phyloP scores from a whole-genome alignment of 192 early-diverging fungal species.

The Coemansia sp. region DNA sequence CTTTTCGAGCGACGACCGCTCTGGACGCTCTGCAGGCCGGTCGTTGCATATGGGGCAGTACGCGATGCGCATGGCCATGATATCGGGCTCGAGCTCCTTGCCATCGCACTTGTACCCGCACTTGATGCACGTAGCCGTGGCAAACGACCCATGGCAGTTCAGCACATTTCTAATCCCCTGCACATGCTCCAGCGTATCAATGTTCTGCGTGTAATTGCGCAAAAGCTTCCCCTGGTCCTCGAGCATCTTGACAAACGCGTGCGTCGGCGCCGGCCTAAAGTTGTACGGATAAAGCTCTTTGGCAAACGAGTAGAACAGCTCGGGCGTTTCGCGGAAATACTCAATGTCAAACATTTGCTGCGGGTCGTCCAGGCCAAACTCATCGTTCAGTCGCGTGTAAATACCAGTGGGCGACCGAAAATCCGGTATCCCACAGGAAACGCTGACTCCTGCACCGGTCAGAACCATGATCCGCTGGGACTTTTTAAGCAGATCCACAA shows the following conservation, averaged over 20 bases:
- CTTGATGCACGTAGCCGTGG: constrained; percentile 82
- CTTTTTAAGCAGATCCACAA: constrained; percentile 56
- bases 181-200: constrained; percentile 89
- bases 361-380: constrained; percentile 88
- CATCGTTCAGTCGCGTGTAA: constrained; percentile 77
- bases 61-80: constrained; percentile 71
- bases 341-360: constrained; percentile 95
- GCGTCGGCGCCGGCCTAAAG: constrained; percentile 80
- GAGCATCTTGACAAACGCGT: constrained; percentile 84
- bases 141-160: constrained; percentile 97
- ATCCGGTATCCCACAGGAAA: constrained; percentile 95
- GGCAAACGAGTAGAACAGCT: constrained; percentile 96
- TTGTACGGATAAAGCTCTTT: constrained; percentile 87
- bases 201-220: constrained; percentile 97
- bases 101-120: constrained; percentile 78
- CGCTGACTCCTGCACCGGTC: constrained; percentile 81
- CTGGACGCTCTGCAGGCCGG: constrained; percentile 2
- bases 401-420: constrained; percentile 93
- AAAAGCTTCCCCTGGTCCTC: constrained; percentile 82
- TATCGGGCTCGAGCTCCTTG: constrained; percentile 73
- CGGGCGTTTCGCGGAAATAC: constrained; percentile 80
- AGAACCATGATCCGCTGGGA: constrained; percentile 82
- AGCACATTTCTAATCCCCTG: constrained; percentile 79
- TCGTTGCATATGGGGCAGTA: constrained; percentile 70
- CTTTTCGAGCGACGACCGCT: constrained; percentile 9